Evolutionary conservation across 208 protist genomes (phyloP).

Genomic region (Herpetomonas samuelpessoai): DNA sequence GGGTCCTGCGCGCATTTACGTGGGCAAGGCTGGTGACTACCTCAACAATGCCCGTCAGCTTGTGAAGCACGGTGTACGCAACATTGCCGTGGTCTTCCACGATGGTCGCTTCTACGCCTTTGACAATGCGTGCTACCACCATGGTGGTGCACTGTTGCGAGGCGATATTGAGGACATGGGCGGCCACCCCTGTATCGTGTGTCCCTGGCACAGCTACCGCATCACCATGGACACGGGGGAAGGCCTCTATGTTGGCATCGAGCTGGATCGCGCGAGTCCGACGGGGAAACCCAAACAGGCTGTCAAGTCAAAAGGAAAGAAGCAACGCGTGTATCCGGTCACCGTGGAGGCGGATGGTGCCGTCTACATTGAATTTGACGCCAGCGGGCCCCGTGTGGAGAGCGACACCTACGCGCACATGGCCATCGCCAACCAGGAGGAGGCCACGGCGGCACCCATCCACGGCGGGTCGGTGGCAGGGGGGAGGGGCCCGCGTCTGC

Average conservation of each 20-base stretch:
- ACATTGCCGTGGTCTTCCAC: constrained; percentile 79
- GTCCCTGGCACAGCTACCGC: constrained; percentile 89
- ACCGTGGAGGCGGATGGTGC: constrained; percentile 55
- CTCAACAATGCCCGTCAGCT: constrained; percentile 63
- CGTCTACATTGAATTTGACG: constrained; percentile 66
- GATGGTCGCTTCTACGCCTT: constrained; percentile 70
- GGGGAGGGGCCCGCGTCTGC: constrained; percentile 17
- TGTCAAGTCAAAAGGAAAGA: constrained; percentile 79
- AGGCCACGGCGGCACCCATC: constrained; percentile 31
- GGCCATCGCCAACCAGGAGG: constrained; percentile 63
- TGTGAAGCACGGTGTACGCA: constrained; percentile 69
- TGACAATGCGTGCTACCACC: constrained; percentile 93
- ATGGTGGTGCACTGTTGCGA: constrained; percentile 81
- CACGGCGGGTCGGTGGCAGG: constrained; percentile 14
- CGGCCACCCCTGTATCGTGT: constrained; percentile 86
- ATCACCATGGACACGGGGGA: constrained; percentile 89
- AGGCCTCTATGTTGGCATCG: constrained; percentile 80
- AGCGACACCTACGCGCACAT: constrained; percentile 81
- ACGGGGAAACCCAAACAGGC: constrained; percentile 29
- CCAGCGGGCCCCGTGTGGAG: constrained; percentile 40
- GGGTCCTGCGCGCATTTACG: constrained; percentile 13
- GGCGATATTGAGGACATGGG: constrained; percentile 92
- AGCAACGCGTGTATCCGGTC: constrained; percentile 78
- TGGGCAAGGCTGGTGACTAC: constrained; percentile 28
- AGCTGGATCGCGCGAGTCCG: constrained; percentile 18